phyloP scores from a whole-genome alignment of 352 stramenopile species.

The Phytophthora chlamydospora region DNA sequence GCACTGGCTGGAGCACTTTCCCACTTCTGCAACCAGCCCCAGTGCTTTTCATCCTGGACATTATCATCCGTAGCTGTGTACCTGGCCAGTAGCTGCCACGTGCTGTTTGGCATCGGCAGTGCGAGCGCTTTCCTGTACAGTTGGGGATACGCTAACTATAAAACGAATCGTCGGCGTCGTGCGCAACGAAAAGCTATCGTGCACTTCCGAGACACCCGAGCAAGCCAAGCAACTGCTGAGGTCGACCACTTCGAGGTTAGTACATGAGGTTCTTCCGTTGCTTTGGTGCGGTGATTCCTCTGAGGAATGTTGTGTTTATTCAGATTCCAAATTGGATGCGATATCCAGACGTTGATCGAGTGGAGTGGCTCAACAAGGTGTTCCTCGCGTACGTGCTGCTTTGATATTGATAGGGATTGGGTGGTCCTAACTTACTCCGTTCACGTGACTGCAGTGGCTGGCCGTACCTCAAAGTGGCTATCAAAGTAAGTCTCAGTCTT shows the following conservation, averaged over 20 bases:
- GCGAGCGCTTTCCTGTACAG: conserved; percentile 49
- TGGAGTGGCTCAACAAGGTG: conserved; percentile 83
- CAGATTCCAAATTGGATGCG: conserved; percentile 64
- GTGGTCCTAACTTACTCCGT: conserved; percentile 6
- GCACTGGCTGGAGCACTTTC: conserved; percentile 49
- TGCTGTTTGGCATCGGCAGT: conserved; percentile 49
- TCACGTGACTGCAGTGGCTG: conserved; percentile 47
- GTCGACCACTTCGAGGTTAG: conserved; percentile 26
- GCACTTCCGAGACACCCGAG: conserved; percentile 23
- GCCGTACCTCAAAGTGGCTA: conserved; percentile 79
- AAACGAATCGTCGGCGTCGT: conserved; percentile 32
- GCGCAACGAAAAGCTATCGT: conserved; percentile 25
- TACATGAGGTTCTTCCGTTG: background rate
- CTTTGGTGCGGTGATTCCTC: background rate
- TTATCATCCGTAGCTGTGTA: conserved; percentile 45
- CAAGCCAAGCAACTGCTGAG: conserved; percentile 42
- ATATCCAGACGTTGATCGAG: conserved; percentile 70
- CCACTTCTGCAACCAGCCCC: conserved; percentile 35
- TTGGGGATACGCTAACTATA: conserved; percentile 67
- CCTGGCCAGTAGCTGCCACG: conserved; percentile 40
- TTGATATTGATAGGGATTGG: background rate
- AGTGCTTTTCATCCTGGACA: conserved; percentile 40
- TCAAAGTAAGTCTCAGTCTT: conserved; percentile 43
- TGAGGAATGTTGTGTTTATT: background rate
- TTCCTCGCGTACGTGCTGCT: conserved; percentile 43